Percentiles rank a stretch among this genome's conserved stretches.
These are phyloP conservation scores for Leptomonas pyrrhocoris DNA, from an alignment of 208 protist species.

Conservation along the genomic window DNA sequence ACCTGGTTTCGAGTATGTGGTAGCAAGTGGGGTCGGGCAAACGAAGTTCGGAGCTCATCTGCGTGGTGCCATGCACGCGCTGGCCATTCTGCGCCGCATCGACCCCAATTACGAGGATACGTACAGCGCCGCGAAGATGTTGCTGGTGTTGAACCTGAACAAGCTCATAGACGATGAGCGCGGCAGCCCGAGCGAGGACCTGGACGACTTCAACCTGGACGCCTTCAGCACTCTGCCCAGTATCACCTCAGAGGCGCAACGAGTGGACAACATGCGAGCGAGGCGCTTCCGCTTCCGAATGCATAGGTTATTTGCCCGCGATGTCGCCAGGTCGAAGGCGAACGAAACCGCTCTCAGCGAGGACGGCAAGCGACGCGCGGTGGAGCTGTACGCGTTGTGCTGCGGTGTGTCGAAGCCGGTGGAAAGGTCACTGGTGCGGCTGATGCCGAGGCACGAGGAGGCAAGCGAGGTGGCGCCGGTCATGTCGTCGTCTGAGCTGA, in stretches of 20 bases:
- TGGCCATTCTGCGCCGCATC: constrained; percentile 72
- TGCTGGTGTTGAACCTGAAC: not conserved
- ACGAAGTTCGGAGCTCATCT: constrained; percentile 60
- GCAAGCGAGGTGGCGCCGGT: not conserved
- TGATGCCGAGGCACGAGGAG: constrained; percentile 17
- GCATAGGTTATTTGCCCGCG: not conserved
- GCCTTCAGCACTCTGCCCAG: constrained; percentile 29
- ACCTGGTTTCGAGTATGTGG: constrained; percentile 66
- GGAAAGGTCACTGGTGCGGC: constrained; percentile 37
- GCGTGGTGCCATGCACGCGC: constrained; percentile 79
- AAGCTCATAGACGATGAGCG: not conserved
- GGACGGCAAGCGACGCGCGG: constrained; percentile 60
- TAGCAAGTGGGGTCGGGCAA: constrained; percentile 63
- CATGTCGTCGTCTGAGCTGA: not conserved
- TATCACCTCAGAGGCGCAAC: constrained; percentile 18
- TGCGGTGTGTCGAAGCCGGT: constrained; percentile 47
- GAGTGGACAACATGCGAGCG: not conserved
- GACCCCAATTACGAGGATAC: constrained; percentile 69
- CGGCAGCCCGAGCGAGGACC: constrained; percentile 12
- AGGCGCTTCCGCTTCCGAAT: constrained; percentile 2
- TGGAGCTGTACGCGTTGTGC: constrained; percentile 73
- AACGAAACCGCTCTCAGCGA: constrained; percentile 26
- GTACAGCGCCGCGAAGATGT: not conserved
- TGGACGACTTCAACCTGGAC: constrained; percentile 34
- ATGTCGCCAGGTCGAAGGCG: not conserved